Percentiles rank a stretch among this genome's conserved stretches.
phyloP scores from a whole-genome alignment of 1,139 yeast species.

The Scheffersomyces segobiensis region DNA sequence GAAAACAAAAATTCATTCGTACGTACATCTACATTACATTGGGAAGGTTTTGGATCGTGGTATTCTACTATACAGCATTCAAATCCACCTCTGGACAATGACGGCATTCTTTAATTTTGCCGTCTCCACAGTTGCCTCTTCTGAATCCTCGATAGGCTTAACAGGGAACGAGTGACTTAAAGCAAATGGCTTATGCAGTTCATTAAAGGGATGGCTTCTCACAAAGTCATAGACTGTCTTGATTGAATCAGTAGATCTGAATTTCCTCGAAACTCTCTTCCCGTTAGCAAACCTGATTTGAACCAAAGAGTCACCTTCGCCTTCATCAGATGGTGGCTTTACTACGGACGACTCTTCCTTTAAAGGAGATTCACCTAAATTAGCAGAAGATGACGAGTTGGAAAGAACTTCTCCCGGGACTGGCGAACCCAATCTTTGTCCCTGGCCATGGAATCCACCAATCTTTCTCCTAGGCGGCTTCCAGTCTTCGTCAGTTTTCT shows the following conservation, averaged over 20 bases:
- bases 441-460: conserved; percentile 79
- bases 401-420: conserved; percentile 63
- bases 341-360: conserved; percentile 13
- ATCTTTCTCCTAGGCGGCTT: conserved; percentile 64
- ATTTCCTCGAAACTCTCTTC: conserved; percentile 61
- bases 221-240: conserved; percentile 71
- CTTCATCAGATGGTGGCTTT: conserved; percentile 25
- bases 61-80: conserved; percentile 3
- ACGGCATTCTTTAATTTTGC: conserved; percentile 84
- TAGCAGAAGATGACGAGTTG: conserved; percentile 17
- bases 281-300: conserved; percentile 90
- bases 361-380: conserved; percentile 13
- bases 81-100: conserved; percentile 81
- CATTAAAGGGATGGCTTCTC: conserved; percentile 41
- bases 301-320: conserved; percentile 70
- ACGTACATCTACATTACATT: neutral
- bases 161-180: conserved; percentile 86
- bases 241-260: conserved; percentile 69
- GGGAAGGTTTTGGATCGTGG: neutral
- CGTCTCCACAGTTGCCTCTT: conserved; percentile 56
- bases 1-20: neutral
- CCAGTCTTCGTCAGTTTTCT: conserved; percentile 80
- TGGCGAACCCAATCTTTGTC: conserved; percentile 90
- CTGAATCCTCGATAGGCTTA: conserved; percentile 61
- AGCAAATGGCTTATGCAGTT: conserved; percentile 53